Conservation (phyloP, 2,329 filamentous ascomycete species). For the Helicocarpus griseus region DNA sequence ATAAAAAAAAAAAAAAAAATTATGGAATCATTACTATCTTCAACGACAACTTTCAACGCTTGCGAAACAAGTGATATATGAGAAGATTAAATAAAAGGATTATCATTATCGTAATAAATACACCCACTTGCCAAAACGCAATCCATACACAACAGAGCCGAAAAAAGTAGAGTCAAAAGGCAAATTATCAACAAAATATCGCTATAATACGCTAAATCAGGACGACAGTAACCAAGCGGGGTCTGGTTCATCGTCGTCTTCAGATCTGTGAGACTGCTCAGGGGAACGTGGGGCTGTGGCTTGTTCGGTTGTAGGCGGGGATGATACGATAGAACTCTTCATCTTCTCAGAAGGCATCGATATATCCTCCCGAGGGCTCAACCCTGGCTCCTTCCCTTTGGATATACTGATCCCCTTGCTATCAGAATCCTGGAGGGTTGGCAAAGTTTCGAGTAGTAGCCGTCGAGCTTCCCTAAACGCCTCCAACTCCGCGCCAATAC, state of each 20-base stretch:
- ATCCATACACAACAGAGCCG: neutral
- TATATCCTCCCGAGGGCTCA: neutral
- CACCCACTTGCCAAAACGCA: neutral
- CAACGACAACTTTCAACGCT: too few relatives aligned
- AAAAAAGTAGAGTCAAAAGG: neutral
- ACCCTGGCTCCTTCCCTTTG: neutral
- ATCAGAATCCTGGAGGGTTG: slow-evolving; percentile 10
- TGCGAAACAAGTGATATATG: neutral
- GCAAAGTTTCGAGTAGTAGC: slow-evolving; percentile 27
- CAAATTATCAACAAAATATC: neutral
- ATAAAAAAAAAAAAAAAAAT: too few relatives aligned
- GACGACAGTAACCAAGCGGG: slow-evolving; percentile 34
- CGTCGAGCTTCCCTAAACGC: slow-evolving; percentile 36
- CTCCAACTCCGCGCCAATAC: slow-evolving; percentile 53
- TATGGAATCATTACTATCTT: too few relatives aligned
- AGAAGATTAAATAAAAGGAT: neutral
- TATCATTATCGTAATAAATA: neutral
- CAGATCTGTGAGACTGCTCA: slow-evolving; percentile 17
- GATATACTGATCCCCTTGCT: neutral
- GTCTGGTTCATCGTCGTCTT: slow-evolving; percentile 34
- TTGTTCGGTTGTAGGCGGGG: neutral
- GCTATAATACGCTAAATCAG: neutral
- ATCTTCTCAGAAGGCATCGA: neutral
- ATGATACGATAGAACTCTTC: neutral
- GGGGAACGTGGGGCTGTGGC: neutral